These are phyloP conservation scores for Spatholobus suberectus DNA, from an alignment of 306 rosid genomes.

Conservation along the genomic window DNA sequence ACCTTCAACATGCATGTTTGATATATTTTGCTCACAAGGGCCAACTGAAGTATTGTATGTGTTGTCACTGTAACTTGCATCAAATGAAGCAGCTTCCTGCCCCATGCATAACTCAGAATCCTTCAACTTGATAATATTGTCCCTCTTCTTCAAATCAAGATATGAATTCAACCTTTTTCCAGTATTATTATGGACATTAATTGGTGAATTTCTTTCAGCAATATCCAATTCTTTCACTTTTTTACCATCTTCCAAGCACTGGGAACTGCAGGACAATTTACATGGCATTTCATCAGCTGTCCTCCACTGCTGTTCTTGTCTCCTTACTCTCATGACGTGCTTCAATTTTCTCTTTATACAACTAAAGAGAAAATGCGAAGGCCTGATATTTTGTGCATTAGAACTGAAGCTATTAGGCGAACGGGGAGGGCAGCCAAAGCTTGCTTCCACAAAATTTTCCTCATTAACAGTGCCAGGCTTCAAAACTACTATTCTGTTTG, in stretches of 20 bases:
- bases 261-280: conserved; percentile 29
- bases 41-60: conserved; percentile 1
- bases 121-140: conserved; percentile 35
- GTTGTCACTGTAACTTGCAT: conserved; percentile 45
- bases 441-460: conserved; percentile 32
- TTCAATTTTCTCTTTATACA: conserved; percentile 61
- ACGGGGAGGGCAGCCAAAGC: conserved; percentile 35
- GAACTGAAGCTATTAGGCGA: conserved; percentile 40
- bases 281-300: conserved; percentile 29
- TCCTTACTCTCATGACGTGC: conserved; percentile 54
- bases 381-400: conserved; percentile 42
- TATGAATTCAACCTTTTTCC: conserved; percentile 38
- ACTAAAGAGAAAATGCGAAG: conserved; percentile 47
- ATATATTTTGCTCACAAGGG: conserved; percentile 40
- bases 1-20: conserved; percentile 42
- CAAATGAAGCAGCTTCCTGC: conserved; percentile 50
- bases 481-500: conserved; percentile 58
- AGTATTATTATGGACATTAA: conserved; percentile 3
- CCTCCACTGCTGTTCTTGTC: conserved; percentile 50
- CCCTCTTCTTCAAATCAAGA: conserved; percentile 41
- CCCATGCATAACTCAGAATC: conserved; percentile 47
- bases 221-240: conserved; percentile 42
- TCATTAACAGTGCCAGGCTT: conserved; percentile 49
- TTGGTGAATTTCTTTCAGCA: conserved; percentile 39
- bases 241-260: conserved; percentile 44